Percentiles rank a stretch among this genome's conserved stretches.
phyloP scores from a whole-genome alignment of 2,329 filamentous ascomycete species.

The Epichloe festucae region DNA sequence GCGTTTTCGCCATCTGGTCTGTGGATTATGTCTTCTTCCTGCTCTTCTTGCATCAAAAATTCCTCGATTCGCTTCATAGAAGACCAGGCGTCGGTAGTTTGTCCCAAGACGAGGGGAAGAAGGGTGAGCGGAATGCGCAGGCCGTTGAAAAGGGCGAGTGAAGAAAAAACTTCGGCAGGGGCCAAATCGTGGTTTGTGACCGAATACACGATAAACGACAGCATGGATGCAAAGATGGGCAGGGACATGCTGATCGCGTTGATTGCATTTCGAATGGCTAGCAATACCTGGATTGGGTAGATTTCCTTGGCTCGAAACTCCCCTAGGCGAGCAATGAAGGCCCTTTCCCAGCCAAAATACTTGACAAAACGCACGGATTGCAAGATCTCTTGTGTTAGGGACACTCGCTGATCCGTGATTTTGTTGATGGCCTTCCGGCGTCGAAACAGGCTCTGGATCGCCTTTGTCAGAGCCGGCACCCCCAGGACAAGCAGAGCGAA shows the following conservation, averaged over 20 bases:
- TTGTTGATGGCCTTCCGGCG: slow-evolving; percentile 77
- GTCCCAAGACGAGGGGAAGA: slow-evolving; percentile 75
- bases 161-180: slow-evolving; percentile 79
- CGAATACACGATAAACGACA: slow-evolving; percentile 78
- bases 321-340: slow-evolving; percentile 66
- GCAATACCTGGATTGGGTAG: slow-evolving; percentile 65
- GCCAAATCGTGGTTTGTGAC: slow-evolving; percentile 53
- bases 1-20: slow-evolving; percentile 50
- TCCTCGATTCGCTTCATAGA: slow-evolving; percentile 78
- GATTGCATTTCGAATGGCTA: slow-evolving; percentile 75
- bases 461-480: slow-evolving; percentile 66
- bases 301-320: slow-evolving; percentile 68
- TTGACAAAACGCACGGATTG: slow-evolving; percentile 91
- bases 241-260: slow-evolving; percentile 74
- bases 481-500: slow-evolving; percentile 71
- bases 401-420: slow-evolving; percentile 83
- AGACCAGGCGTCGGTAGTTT: slow-evolving; percentile 79
- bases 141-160: slow-evolving; percentile 83
- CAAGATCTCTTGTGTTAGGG: slow-evolving; percentile 82
- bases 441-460: slow-evolving; percentile 63
- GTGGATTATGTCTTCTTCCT: slow-evolving; percentile 52
- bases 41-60: slow-evolving; percentile 77
- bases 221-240: slow-evolving; percentile 89
- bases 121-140: slow-evolving; percentile 83
- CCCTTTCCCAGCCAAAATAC: slow-evolving; percentile 88